Evolutionary conservation across 495 filamentous ascomycete species (phyloP).

Genomic region (Parathielavia hyrcaniae): DNA sequence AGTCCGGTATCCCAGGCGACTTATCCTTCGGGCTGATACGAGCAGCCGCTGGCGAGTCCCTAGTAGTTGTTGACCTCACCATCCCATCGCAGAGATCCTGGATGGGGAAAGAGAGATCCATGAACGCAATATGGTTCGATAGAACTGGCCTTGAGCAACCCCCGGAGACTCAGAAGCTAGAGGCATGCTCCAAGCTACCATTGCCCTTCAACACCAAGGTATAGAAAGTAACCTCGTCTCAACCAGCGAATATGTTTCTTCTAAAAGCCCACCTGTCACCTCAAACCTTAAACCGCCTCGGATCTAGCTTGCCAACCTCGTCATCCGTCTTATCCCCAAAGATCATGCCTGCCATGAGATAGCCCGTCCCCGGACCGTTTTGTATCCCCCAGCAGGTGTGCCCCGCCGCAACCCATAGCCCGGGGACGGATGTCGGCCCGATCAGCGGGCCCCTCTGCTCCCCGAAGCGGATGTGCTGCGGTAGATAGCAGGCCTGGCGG

Average conservation of each 20-base stretch:
- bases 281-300: constrained; percentile 48
- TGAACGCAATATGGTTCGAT: too few relatives aligned
- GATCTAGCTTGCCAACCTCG: constrained; percentile 63
- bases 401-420: constrained; percentile 77
- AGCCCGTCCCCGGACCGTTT: constrained; percentile 88
- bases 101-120: too few relatives aligned
- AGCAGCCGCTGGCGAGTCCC: too few relatives aligned
- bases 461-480: constrained; percentile 57
- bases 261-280: not conserved
- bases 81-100: too few relatives aligned
- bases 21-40: too few relatives aligned
- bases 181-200: too few relatives aligned
- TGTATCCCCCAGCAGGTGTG: constrained; percentile 99
- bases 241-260: not conserved
- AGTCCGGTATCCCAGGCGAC: too few relatives aligned
- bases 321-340: constrained; percentile 73
- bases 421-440: constrained; percentile 65
- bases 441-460: constrained; percentile 63
- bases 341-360: constrained; percentile 78
- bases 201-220: too few relatives aligned
- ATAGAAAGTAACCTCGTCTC: too few relatives aligned
- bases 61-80: too few relatives aligned
- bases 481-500: constrained; percentile 90
- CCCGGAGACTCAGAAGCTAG: too few relatives aligned
- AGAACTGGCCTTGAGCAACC: too few relatives aligned